Evolutionary conservation across 1,284 basidiomycete genomes (phyloP), one percentile per base, ranked within the genome.

Genomic region (Porodaedalea pini): DNA sequence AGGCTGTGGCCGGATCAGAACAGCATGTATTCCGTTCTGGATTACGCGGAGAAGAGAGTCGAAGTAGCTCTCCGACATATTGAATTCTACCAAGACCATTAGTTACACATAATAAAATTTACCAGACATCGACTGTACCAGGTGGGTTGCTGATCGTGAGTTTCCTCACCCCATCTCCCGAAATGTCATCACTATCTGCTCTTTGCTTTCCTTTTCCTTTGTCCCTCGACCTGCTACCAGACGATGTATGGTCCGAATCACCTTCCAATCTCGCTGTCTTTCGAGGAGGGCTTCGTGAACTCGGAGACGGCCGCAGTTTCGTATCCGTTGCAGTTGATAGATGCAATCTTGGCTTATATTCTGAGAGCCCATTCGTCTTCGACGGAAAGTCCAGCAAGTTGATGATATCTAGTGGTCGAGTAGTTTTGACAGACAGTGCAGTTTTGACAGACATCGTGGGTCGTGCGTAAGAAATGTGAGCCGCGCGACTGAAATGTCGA

Each of bases 231-330:
- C 53, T 43, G 21, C 21, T 48, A 15, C 29, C 43, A 32, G 56
- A 51, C 15, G 44, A 45, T 23, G 59, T 48, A 32, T 57, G 49
- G 34, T 61, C 59, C 45, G 19, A 41, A 43, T 61, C 59, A 31
- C 59, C 59, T 29, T 57, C 59, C 4, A 61, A 41, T 54, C 59
- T 52, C 17, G 55, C 51, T 32, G 55, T 48, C 32, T 61, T 61
- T 29, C 59, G 23, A 10, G 55, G 59, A 21, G 59, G 59, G 27
- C 59, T 61, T 15, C 39, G 31, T 4, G 55, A 29, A 25, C 50
- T 52, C n/a, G 53, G 23, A 29, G 41, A 36, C 21, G 17, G 23
- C 4, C 10, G 15, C 5, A 10, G 40, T 19, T 45, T 17, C 10
- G 15, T 21, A 23, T 17, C 19, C 7, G 25, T 6, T 17, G 23